These are phyloP conservation scores for Pisolithus thermaeus DNA, from an alignment of 1,284 basidiomycete genomes.

Conservation along the genomic window DNA sequence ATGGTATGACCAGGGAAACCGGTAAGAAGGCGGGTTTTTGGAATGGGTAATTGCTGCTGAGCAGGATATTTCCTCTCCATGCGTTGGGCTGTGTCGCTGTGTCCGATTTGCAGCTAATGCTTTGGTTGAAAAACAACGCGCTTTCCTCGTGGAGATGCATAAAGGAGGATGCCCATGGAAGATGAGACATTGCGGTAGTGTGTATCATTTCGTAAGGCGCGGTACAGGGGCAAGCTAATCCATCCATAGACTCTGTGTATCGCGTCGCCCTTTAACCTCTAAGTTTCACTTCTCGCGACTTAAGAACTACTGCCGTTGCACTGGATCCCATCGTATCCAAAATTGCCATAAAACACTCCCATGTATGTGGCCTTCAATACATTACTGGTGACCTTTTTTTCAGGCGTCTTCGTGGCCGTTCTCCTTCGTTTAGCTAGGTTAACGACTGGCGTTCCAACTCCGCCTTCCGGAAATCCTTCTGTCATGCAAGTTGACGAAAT, in stretches of 20 bases:
- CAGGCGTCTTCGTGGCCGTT: no score
- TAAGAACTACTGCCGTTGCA: slow-evolving; percentile 49
- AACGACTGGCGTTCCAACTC: no score
- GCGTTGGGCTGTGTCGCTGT: background rate
- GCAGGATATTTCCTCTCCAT: background rate
- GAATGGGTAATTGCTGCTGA: slow-evolving; percentile 11
- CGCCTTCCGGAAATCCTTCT: no score
- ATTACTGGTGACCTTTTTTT: background rate
- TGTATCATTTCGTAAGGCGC: slow-evolving; percentile 8
- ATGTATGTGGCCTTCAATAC: slow-evolving; percentile 17
- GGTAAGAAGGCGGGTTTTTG: slow-evolving; percentile 46
- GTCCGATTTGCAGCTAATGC: slow-evolving; percentile 43
- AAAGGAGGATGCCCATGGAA: no score
- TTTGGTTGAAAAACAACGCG: slow-evolving; percentile 65
- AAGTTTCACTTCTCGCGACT: slow-evolving; percentile 49
- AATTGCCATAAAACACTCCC: slow-evolving; percentile 60
- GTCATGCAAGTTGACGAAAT: no score
- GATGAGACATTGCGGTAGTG: slow-evolving; percentile 76
- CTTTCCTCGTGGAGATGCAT: no score
- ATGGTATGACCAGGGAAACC: slow-evolving; percentile 66
- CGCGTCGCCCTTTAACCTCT: slow-evolving; percentile 67
- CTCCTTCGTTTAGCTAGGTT: no score
- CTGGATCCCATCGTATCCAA: slow-evolving; percentile 50
- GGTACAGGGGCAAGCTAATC: background rate
- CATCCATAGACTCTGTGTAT: slow-evolving; percentile 58